Base-by-base conservation (phyloP, 83 land plant genomes). In the Picea abies region DNA sequence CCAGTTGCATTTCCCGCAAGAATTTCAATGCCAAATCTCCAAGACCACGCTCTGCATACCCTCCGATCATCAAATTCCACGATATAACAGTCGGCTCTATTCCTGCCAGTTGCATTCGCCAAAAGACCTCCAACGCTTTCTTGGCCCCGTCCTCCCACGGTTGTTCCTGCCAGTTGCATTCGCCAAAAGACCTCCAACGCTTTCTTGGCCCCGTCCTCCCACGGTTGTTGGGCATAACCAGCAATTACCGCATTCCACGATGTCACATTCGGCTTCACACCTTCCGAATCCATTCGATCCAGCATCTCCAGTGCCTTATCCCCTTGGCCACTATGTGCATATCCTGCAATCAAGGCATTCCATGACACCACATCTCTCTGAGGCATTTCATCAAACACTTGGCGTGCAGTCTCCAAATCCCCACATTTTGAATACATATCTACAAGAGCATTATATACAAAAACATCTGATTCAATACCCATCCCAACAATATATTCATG, bases 361-460 rank as follows among this genome's bases (percentile, higher is more conserved):
- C 93, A 91, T 22, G 84, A 58, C 23, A 91, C 87, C 67, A 83
- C 80, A 66, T 81, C 82, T 81, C 87, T 89, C 23, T 17, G 63
- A 7, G 81, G 67, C 22, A 79, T 85, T 66, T 72, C 68, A 67
- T 89, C 92, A 70, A 89, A 89, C 29, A 86, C 84, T 63, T 84
- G 88, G 60, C 76, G 81, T 14, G 94, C 91, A 76, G 63, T 61
- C 41, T 89, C 82, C 66, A 87, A 73, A 64, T 65, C 69, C 15
- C 89, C 87, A 80, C 88, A 88, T 87, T 88, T 88, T 9, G 86
- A 88, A 85, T 91, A 91, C 93, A 91, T 88, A 56, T 91, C 90
- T 20, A 91, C 93, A 20, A 91, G 76, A 35, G 93, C 85, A 73
- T 86, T 78, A 49, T 85, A 60, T 39, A 92, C 69, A 81, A 67